A percentile compares a stretch with the other conserved stretches of the same genome.
phyloP scores from a whole-genome alignment of 1,284 basidiomycete species.

The Rhodotorula sp. region DNA sequence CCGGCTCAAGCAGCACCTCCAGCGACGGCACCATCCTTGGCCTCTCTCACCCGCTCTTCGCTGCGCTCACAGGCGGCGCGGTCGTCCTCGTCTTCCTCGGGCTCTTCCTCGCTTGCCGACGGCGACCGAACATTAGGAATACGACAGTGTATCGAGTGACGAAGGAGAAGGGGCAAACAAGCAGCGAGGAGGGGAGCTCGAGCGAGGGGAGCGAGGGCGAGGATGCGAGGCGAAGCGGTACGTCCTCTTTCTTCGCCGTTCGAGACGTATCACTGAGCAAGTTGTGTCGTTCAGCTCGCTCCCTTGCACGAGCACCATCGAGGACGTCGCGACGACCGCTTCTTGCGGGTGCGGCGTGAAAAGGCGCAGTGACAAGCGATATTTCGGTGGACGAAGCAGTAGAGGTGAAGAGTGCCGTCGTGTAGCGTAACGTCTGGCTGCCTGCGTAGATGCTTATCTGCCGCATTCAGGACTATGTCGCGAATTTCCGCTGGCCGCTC shows the following conservation, averaged over 20 bases:
- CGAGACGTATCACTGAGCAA: not conserved
- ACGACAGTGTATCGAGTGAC: too few relatives aligned
- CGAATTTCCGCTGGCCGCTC: too few relatives aligned
- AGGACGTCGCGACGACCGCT: not conserved
- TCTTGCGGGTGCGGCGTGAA: not conserved
- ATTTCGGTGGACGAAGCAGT: too few relatives aligned
- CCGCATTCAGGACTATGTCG: too few relatives aligned
- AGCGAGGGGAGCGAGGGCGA: not conserved
- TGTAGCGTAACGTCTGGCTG: too few relatives aligned
- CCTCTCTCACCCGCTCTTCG: conserved; percentile 1
- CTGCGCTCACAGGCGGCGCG: not conserved
- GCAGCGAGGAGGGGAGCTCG: not conserved
- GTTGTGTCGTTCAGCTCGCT: not conserved
- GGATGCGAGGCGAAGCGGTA: not conserved
- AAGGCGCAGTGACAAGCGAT: too few relatives aligned
- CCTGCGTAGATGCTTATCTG: too few relatives aligned
- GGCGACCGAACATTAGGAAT: not conserved
- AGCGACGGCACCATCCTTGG: conserved; percentile 2
- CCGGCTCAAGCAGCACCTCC: not conserved
- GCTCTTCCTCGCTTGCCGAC: not conserved
- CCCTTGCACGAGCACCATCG: not conserved
- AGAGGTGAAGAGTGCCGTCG: too few relatives aligned
- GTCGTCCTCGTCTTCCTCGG: not conserved
- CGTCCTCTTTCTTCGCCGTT: too few relatives aligned
- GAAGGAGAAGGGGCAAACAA: not conserved